Base-by-base conservation (phyloP, 768 basidiomycete genomes). In the Lactifluus hygrophoroides region DNA sequence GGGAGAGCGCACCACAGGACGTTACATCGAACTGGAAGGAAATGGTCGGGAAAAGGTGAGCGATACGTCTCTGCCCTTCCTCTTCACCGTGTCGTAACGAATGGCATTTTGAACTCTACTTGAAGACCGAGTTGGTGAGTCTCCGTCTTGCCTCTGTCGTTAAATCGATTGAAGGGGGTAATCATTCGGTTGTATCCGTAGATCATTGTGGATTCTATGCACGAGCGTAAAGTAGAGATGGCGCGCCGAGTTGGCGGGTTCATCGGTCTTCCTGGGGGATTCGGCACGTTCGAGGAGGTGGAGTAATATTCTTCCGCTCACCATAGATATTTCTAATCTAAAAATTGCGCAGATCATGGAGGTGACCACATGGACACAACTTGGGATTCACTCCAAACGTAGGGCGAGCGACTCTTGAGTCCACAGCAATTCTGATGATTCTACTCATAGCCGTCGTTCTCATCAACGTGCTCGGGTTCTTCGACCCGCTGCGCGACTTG, bases 211-310 rank as follows among this genome's bases (percentile, higher is more conserved):
- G 74, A 81, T 58, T 86, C 86, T 0, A 93, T 92, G 88, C 89
- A 90, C 62, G 84, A 94, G 65, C 83, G 94, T 14, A 97, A 97
- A 68, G 77, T 88, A 9, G 84, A 88, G 69, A 96, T 98, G 94
- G 93, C 94, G 0, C 80, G 80, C 62, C 76, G 87, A 9, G 82
- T 81, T 0, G 77, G 80, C 17, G 94, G 84, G 0, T 99, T 99
- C 66, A 74, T 97, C 47, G 90, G 85, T 11, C 74, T 99, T 19
- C 94, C 95, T 1, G 95, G 95, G 19, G 95, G 95, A 0, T 96
- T 84, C 67, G 95, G 95, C 10, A 97, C 94, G 0, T 90, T 92
- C 62, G 96, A 99, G 72, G 95, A 97, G 80, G 89, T 86, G 30
- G 59, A 69, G 55, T n/a, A 19, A 34, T 46, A 53, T 5, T 28